These are phyloP conservation scores for Daedalea quercina DNA, from an alignment of 768 basidiomycete species.

Conservation along the genomic window DNA sequence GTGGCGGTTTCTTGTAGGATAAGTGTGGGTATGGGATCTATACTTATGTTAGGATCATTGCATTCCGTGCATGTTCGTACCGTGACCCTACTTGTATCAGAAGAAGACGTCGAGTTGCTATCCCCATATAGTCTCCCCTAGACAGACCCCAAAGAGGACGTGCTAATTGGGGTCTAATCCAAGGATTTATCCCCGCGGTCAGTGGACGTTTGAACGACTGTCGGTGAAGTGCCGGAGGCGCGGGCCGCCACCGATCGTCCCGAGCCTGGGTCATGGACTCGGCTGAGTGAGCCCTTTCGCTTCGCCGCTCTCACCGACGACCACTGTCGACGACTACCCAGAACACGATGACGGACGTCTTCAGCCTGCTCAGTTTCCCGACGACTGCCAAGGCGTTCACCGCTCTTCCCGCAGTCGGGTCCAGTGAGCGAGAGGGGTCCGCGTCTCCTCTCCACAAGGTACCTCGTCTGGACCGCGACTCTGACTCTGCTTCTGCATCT, in stretches of 20 bases:
- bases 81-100: no score
- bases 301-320: background rate
- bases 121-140: no score
- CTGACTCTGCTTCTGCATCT: slow-evolving; percentile 61
- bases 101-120: no score
- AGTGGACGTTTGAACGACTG: no score
- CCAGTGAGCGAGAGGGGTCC: slow-evolving; percentile 33
- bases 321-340: background rate
- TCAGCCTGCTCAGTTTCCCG: slow-evolving; percentile 18
- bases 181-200: no score
- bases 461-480: slow-evolving; percentile 57
- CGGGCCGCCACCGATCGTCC: background rate
- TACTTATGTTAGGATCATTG: background rate
- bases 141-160: no score
- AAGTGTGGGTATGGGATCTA: no score
- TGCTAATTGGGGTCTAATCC: no score
- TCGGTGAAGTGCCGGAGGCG: no score
- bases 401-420: slow-evolving; percentile 6
- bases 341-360: slow-evolving; percentile 16
- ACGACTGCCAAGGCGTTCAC: slow-evolving; percentile 18
- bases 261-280: background rate
- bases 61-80: no score
- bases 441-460: slow-evolving; percentile 63
- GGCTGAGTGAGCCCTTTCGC: background rate
- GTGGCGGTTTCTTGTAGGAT: slow-evolving; percentile 51